Conservation (phyloP, 2,329 filamentous ascomycete species). For the Fusarium sp. region DNA sequence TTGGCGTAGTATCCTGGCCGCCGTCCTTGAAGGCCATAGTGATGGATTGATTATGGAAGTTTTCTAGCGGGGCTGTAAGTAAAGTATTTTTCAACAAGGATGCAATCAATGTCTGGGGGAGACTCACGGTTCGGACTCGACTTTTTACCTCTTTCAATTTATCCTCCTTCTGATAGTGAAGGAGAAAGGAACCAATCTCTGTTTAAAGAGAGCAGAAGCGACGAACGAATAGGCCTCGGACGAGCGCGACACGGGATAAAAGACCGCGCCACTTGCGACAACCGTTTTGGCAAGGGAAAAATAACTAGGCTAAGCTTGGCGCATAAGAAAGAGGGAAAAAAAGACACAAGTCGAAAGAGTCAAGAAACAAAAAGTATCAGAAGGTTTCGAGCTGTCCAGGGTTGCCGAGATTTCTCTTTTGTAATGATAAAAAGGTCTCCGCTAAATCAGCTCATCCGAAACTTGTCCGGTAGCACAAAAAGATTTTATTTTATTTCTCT, state of each 20-base stretch:
- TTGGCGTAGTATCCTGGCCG: constrained; percentile 23
- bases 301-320: constrained; percentile 37
- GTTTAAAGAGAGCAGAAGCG: constrained; percentile 2
- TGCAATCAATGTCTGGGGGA: neutral
- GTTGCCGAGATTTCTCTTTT: neutral
- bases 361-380: constrained; percentile 8
- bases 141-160: neutral
- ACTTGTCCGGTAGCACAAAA: constrained; percentile 26
- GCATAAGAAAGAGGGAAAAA: neutral
- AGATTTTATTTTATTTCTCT: neutral
- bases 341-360: neutral
- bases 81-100: neutral
- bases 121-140: constrained; percentile 2
- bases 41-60: neutral
- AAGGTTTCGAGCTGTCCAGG: neutral
- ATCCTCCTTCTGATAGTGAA: neutral
- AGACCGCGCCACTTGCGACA: constrained; percentile 28
- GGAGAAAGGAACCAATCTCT: neutral
- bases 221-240: constrained; percentile 3
- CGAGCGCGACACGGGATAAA: constrained; percentile 2
- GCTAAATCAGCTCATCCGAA: constrained; percentile 30
- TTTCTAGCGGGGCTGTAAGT: constrained; percentile 1
- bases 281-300: constrained; percentile 7
- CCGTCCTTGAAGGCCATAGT: constrained; percentile 25
- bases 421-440: constrained; percentile 5